These are phyloP conservation scores for Trametes pubescens DNA, from an alignment of 1,284 basidiomycete species.

Conservation along the genomic window DNA sequence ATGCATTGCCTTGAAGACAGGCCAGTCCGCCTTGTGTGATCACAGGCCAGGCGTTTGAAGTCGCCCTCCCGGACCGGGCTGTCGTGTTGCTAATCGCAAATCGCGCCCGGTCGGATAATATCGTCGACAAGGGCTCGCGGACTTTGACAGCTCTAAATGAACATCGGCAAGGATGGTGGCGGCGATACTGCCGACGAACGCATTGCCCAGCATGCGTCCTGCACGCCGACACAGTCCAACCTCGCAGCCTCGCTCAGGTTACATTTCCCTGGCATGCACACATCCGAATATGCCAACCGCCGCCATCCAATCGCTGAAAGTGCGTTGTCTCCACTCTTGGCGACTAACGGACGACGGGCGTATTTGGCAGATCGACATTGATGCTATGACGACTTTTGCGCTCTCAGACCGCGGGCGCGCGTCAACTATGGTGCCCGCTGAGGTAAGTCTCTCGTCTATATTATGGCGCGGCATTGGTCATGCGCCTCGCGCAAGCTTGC, in stretches of 20 bases:
- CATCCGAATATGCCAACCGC: too few species aligned
- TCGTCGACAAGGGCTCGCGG: slow-evolving; percentile 1
- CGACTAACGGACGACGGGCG: too few species aligned
- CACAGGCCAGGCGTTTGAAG: too few species aligned
- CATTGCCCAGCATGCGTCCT: slow-evolving; percentile 1
- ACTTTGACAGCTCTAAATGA: slow-evolving; percentile 1
- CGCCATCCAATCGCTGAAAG: too few species aligned
- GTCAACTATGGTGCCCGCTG: neutral
- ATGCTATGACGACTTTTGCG: neutral
- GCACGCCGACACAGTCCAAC: neutral
- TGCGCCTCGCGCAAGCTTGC: neutral
- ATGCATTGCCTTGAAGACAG: too few species aligned
- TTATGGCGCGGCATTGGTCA: neutral
- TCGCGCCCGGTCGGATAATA: neutral
- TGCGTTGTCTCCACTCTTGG: too few species aligned
- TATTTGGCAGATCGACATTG: neutral
- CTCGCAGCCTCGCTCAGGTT: too few species aligned
- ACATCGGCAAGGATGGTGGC: slow-evolving; percentile 20
- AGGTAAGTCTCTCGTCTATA: neutral
- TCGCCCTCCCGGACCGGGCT: neutral
- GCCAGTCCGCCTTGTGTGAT: too few species aligned
- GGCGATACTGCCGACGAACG: slow-evolving; percentile 6
- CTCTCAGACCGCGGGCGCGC: neutral
- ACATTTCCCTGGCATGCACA: too few species aligned
- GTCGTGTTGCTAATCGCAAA: neutral